These are phyloP conservation scores for Tritrichomonas musculus DNA, from an alignment of 208 protist genomes.

Conservation along the genomic window DNA sequence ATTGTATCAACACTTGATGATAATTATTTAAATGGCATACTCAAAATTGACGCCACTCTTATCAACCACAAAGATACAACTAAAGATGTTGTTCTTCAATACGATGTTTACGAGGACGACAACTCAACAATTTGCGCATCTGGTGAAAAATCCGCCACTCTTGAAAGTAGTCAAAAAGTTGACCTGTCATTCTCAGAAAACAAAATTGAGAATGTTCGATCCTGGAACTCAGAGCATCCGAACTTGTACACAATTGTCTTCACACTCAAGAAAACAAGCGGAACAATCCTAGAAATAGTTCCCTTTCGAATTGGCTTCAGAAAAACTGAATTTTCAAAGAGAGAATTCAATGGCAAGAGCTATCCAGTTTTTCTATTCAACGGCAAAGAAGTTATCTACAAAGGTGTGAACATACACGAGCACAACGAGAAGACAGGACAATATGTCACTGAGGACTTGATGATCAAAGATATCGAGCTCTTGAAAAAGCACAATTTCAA, in stretches of 20 bases:
- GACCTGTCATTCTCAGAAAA: not conserved
- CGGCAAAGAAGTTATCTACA: slow-evolving; percentile 18
- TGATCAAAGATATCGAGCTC: slow-evolving; percentile 46
- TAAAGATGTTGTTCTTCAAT: too few species aligned
- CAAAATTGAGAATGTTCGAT: not conserved
- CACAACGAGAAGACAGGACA: slow-evolving; percentile 36
- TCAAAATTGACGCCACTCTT: too few species aligned
- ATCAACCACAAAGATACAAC: too few species aligned
- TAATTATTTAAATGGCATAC: too few species aligned
- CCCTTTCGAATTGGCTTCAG: slow-evolving; percentile 42
- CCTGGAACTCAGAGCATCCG: slow-evolving; percentile 46
- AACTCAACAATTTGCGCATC: too few species aligned
- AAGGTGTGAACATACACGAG: slow-evolving; percentile 52
- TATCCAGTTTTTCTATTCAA: slow-evolving; percentile 20
- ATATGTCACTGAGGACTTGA: slow-evolving; percentile 26
- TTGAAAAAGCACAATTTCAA: slow-evolving; percentile 56
- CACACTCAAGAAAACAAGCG: not conserved
- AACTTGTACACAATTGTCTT: slow-evolving; percentile 47
- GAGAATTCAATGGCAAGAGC: not conserved
- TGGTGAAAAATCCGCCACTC: too few species aligned
- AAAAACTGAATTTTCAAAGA: not conserved
- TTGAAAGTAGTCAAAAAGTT: too few species aligned
- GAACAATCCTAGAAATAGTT: slow-evolving; percentile 19
- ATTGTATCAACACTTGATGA: not conserved
- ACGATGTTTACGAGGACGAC: too few species aligned